Evolutionary conservation across 176 grass and related monocot genomes (phyloP).

Genomic region (Pontederia crassipes): DNA sequence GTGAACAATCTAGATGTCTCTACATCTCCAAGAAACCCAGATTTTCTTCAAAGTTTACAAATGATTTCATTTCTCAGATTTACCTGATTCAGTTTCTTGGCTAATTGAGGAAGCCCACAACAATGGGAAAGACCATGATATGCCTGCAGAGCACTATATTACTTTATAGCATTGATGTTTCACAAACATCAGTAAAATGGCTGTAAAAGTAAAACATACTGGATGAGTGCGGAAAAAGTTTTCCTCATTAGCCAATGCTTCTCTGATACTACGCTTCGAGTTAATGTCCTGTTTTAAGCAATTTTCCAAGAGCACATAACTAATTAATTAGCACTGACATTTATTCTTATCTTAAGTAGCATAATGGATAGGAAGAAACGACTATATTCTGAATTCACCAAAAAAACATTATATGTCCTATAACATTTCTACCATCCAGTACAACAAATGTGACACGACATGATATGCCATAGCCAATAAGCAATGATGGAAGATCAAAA

Average conservation of each 20-base stretch:
- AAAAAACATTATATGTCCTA: too few species aligned
- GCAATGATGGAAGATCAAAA: too few species aligned
- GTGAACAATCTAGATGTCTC: too few species aligned
- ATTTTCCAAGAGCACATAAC: too few species aligned
- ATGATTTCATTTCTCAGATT: slow-evolving; percentile 8
- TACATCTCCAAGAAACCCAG: too few species aligned
- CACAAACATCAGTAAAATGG: not conserved
- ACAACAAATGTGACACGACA: too few species aligned
- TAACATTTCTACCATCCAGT: too few species aligned
- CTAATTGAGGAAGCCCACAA: slow-evolving; percentile 83
- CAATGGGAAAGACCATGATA: slow-evolving; percentile 86
- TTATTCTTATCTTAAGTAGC: too few species aligned
- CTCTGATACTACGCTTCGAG: slow-evolving; percentile 81
- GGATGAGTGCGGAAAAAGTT: slow-evolving; percentile 80
- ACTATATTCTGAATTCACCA: too few species aligned
- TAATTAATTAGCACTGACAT: too few species aligned
- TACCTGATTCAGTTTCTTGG: slow-evolving; percentile 95
- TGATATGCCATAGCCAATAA: too few species aligned
- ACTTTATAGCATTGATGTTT: not conserved
- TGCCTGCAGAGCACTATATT: slow-evolving; percentile 44
- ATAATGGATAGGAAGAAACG: too few species aligned
- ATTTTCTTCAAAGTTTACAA: not conserved
- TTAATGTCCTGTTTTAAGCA: slow-evolving; percentile 67
- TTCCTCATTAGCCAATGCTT: slow-evolving; percentile 77
- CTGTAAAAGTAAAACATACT: slow-evolving; percentile 13